Base-by-base conservation (phyloP, 2,329 filamentous ascomycete genomes). In the Fusarium sp. region DNA sequence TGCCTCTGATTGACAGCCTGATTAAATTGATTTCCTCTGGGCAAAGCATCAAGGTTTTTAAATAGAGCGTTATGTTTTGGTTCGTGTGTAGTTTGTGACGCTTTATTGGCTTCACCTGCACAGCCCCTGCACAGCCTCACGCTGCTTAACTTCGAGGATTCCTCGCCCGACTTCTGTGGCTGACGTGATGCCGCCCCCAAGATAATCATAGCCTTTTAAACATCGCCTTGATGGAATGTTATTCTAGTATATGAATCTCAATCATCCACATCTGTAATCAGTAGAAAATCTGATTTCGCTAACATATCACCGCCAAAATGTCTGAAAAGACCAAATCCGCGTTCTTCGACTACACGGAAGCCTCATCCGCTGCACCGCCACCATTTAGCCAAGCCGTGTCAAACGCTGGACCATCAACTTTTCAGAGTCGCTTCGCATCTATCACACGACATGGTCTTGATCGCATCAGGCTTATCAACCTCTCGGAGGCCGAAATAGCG, bases 401-500 rank as follows among this genome's bases (percentile, higher is more conserved):
- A n/a, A 40, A 46, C 6, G 25, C 18, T 18, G 38, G 18, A 0
- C 57, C 50, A 5, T 32, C 28, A 4, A 11, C 9, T 6, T 47
- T 25, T 15, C 59, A 30, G 16, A 56, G 23, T 7, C 50, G 37
- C 2, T 65, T 72, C 9, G 59, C 63, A 3, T 69, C 63, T 1
- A 52, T 74, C 8, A 53, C 50, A 7, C 32, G 69, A 2, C 49
- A 57, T n/a, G 35, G 18, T 0, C 21, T 53, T 6, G 67, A 74
- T 9, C 71, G 71, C 7, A 59, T 74, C 7, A 60, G 37, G 1
- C 35, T 74, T 3, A 57, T 72, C 9, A 74, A 59, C 12, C 68
- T 74, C 18, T 44, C 50, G 0, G 67, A 72, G n/a, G 9, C 4
- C 0, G 71, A 74, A 9, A 50, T 72, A 2, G 38, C 54, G 13